Conservation (phyloP, 2,329 filamentous ascomycete species). For the Fusarium goolgardi region DNA sequence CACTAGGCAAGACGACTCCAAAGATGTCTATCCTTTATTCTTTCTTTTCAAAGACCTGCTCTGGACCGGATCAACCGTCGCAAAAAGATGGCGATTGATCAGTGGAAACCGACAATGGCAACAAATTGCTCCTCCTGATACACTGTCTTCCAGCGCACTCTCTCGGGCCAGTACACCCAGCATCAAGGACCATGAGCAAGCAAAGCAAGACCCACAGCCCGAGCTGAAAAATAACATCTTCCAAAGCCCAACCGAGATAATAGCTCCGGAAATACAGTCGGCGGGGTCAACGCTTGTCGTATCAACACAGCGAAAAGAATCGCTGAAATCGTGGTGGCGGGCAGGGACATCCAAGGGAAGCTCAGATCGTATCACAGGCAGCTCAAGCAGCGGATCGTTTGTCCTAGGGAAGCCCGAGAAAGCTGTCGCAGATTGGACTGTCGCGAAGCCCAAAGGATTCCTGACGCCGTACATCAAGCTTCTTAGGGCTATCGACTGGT, state of each 20-base stretch:
- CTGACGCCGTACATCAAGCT: conserved; percentile 48
- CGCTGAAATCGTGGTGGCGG: neutral
- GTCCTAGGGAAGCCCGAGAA: conserved; percentile 49
- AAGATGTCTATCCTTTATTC: conserved; percentile 58
- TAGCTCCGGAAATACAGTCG: neutral
- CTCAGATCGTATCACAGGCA: conserved; percentile 46
- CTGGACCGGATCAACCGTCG: conserved; percentile 55
- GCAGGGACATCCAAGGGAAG: conserved; percentile 33
- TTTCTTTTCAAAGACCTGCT: conserved; percentile 52
- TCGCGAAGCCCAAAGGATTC: conserved; percentile 45
- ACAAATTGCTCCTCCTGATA: neutral
- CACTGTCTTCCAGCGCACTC: conserved; percentile 9
- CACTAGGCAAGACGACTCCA: conserved; percentile 57
- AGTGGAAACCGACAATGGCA: conserved; percentile 56
- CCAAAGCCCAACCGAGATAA: neutral
- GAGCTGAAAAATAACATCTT: neutral
- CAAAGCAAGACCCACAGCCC: neutral
- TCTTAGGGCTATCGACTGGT: conserved; percentile 56
- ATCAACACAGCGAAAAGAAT: neutral
- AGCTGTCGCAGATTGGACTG: conserved; percentile 53
- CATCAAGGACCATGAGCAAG: neutral
- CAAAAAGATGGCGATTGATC: conserved; percentile 55
- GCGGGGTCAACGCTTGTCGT: conserved; percentile 9
- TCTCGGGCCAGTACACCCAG: neutral
- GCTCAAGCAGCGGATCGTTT: conserved; percentile 47